A percentile compares a stretch with the other conserved stretches of the same genome.
Evolutionary conservation across 2,329 filamentous ascomycete species (phyloP).

Genomic region (Aspergillus candidus): DNA sequence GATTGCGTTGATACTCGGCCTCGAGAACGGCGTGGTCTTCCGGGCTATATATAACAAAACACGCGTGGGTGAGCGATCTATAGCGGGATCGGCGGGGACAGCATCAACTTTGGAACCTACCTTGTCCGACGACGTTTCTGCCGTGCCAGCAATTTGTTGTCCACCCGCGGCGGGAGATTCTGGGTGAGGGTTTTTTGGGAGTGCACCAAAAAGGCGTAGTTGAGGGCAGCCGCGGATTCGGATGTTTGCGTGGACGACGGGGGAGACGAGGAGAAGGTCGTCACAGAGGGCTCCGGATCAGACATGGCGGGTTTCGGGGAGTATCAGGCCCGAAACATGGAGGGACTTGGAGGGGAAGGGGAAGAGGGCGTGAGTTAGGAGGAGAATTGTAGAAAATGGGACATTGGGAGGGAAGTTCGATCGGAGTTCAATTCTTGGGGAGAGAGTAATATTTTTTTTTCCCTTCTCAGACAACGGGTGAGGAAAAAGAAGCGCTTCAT

Average conservation of each 20-base stretch:
- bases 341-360: conserved; percentile 6
- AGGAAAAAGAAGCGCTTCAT: conserved; percentile 13
- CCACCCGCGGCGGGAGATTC: conserved; percentile 51
- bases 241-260: conserved; percentile 24
- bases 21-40: conserved; percentile 88
- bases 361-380: conserved; percentile 4
- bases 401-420: conserved; percentile 2
- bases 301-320: conserved; percentile 26
- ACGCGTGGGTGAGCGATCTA: conserved; percentile 6
- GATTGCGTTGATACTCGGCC: conserved; percentile 73
- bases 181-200: conserved; percentile 52
- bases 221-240: conserved; percentile 29
- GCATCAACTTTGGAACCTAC: conserved; percentile 35
- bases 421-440: conserved; percentile 15
- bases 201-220: conserved; percentile 55
- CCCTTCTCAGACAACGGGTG: no score
- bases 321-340: conserved; percentile 13
- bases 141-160: conserved; percentile 54
- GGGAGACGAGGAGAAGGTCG: conserved; percentile 28
- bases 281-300: conserved; percentile 28
- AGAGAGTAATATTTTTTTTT: no score
- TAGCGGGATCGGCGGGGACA: neutral
- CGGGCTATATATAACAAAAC: conserved; percentile 48
- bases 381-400: neutral
- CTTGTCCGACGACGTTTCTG: conserved; percentile 59